Percentiles rank a stretch among this genome's conserved stretches.
Evolutionary conservation across 768 basidiomycete genomes (phyloP).

Genomic region (Calvatia gigantea): DNA sequence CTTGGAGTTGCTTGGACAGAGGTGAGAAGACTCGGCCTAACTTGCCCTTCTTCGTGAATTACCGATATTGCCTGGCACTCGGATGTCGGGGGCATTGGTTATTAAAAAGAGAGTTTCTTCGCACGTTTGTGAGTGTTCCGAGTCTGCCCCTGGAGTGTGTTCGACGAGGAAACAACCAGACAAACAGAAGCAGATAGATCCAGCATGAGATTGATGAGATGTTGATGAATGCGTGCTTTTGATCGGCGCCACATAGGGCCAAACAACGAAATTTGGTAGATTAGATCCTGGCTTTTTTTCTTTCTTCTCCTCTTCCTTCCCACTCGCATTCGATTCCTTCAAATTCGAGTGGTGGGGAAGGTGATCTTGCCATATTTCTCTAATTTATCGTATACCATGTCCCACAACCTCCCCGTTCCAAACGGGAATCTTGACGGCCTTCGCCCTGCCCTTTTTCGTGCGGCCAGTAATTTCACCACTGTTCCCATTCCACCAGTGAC

Average conservation of each 20-base stretch:
- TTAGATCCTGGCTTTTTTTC: constrained; percentile 32
- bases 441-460: constrained; percentile 43
- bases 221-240: neutral
- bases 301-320: constrained; percentile 49
- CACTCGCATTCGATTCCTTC: constrained; percentile 35
- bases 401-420: constrained; percentile 15
- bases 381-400: constrained; percentile 5
- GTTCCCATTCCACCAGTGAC: constrained; percentile 35
- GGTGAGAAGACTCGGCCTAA: too few species aligned
- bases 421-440: constrained; percentile 21
- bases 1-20: too few species aligned
- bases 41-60: too few species aligned
- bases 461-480: constrained; percentile 33
- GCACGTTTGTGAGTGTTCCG: too few species aligned
- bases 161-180: too few species aligned
- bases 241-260: constrained; percentile 17
- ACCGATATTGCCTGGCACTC: too few species aligned
- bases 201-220: neutral
- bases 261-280: constrained; percentile 35
- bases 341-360: constrained; percentile 49
- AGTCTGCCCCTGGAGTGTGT: too few species aligned
- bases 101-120: too few species aligned
- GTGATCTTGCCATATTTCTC: constrained; percentile 18
- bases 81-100: too few species aligned
- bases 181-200: neutral